Evolutionary conservation across 371 early-diverging fungal species (phyloP).

Genomic region (Phascolomyces articulosus): DNA sequence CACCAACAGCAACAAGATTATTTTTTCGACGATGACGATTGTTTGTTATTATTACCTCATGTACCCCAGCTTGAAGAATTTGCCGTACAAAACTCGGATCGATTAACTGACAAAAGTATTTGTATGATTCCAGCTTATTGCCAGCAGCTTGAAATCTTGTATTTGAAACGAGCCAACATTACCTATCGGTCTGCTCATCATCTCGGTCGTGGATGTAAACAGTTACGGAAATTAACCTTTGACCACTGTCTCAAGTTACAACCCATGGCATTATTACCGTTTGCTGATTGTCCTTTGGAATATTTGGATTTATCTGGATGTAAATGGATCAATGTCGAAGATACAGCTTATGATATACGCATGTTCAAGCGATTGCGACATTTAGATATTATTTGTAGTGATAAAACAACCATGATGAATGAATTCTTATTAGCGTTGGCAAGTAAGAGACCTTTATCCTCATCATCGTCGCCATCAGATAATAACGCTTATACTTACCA

Average conservation of each 20-base stretch:
- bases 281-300: constrained; percentile 34
- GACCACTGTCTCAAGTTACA: constrained; percentile 29
- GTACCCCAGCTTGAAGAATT: constrained; percentile 42
- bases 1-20: not conserved
- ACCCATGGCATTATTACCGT: constrained; percentile 35
- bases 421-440: constrained; percentile 20
- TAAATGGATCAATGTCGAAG: constrained; percentile 40
- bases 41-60: constrained; percentile 18
- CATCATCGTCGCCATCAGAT: too few species aligned
- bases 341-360: constrained; percentile 45
- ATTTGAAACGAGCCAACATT: constrained; percentile 26
- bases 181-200: constrained; percentile 45
- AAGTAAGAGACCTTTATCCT: not conserved
- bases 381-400: constrained; percentile 44
- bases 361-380: constrained; percentile 28
- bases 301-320: constrained; percentile 41
- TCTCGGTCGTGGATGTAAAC: constrained; percentile 26
- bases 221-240: constrained; percentile 29
- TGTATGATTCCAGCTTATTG: constrained; percentile 28
- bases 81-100: constrained; percentile 24
- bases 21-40: constrained; percentile 26
- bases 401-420: constrained; percentile 14
- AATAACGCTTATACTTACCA: too few species aligned
- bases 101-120: constrained; percentile 43
- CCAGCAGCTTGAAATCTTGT: constrained; percentile 27